These are phyloP conservation scores for Eimeria mitis DNA, from an alignment of 169 alveolate species.

Conservation along the genomic window DNA sequence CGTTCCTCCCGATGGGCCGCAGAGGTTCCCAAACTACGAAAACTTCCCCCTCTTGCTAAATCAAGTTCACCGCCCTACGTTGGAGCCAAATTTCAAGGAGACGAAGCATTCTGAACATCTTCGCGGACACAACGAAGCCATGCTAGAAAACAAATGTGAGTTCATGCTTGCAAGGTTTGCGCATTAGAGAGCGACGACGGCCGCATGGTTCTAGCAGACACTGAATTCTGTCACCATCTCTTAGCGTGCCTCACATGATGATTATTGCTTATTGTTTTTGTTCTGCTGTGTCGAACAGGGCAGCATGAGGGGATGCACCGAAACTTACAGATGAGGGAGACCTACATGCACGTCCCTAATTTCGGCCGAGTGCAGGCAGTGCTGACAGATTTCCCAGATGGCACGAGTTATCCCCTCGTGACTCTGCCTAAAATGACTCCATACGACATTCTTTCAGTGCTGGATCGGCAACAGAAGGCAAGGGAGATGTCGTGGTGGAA, in stretches of 20 bases:
- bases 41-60: slow-evolving; percentile 19
- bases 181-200: not conserved
- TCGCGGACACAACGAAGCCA: slow-evolving; percentile 53
- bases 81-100: slow-evolving; percentile 23
- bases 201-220: not conserved
- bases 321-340: not conserved
- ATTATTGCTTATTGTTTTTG: not conserved
- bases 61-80: slow-evolving; percentile 21
- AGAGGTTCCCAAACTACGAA: slow-evolving; percentile 45
- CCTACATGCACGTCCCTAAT: slow-evolving; percentile 75
- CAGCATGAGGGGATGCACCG: not conserved
- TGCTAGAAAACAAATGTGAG: slow-evolving; percentile 59
- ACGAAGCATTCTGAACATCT: slow-evolving; percentile 8
- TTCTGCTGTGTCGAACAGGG: slow-evolving; percentile 9
- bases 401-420: slow-evolving; percentile 75
- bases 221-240: not conserved
- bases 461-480: slow-evolving; percentile 44
- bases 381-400: slow-evolving; percentile 32
- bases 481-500: slow-evolving; percentile 14
- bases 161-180: not conserved
- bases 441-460: slow-evolving; percentile 54
- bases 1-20: not conserved
- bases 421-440: slow-evolving; percentile 81
- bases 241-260: not conserved
- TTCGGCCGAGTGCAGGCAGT: slow-evolving; percentile 81